A percentile compares a stretch with the other conserved stretches of the same genome.
These are phyloP conservation scores for Tolypocladium ovalisporum DNA, from an alignment of 2,329 filamentous ascomycete species.

Conservation along the genomic window DNA sequence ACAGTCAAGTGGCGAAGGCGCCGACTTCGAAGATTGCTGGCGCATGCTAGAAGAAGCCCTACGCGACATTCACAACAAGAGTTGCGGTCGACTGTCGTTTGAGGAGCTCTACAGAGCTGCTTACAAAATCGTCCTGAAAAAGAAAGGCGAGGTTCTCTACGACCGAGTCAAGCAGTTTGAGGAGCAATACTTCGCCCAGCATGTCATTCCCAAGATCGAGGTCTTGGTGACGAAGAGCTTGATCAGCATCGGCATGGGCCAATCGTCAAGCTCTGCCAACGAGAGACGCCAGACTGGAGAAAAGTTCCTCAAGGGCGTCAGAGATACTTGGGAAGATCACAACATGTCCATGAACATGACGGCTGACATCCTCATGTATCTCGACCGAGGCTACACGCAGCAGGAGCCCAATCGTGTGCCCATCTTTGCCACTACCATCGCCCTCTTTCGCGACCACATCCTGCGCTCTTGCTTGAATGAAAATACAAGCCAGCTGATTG, in stretches of 20 bases:
- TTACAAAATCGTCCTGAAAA: constrained; percentile 87
- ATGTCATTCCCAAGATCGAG: constrained; percentile 62
- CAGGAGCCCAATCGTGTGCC: constrained; percentile 57
- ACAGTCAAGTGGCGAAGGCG: constrained; percentile 36
- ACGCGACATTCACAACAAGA: constrained; percentile 81
- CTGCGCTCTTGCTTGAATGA: constrained; percentile 48
- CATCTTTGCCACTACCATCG: constrained; percentile 78
- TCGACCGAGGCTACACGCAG: constrained; percentile 74
- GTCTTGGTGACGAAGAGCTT: constrained; percentile 61
- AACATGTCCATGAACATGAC: constrained; percentile 93
- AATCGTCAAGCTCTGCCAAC: constrained; percentile 53
- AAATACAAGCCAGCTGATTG: constrained; percentile 41
- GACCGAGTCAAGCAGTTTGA: constrained; percentile 72
- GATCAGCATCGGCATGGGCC: constrained; percentile 46
- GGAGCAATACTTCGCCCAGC: constrained; percentile 62
- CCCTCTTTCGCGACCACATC: constrained; percentile 78
- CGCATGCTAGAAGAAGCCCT: constrained; percentile 64
- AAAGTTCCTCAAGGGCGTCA: constrained; percentile 66
- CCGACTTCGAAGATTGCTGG: constrained; percentile 86
- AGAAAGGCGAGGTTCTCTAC: constrained; percentile 75
- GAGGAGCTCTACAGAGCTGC: constrained; percentile 90
- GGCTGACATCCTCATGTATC: constrained; percentile 93
- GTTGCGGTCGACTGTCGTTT: constrained; percentile 82
- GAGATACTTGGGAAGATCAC: constrained; percentile 77
- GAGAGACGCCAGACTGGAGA: constrained; percentile 75